Evolutionary conservation across 2,329 filamentous ascomycete genomes (phyloP).

Genomic region (Xylariaceae sp.): DNA sequence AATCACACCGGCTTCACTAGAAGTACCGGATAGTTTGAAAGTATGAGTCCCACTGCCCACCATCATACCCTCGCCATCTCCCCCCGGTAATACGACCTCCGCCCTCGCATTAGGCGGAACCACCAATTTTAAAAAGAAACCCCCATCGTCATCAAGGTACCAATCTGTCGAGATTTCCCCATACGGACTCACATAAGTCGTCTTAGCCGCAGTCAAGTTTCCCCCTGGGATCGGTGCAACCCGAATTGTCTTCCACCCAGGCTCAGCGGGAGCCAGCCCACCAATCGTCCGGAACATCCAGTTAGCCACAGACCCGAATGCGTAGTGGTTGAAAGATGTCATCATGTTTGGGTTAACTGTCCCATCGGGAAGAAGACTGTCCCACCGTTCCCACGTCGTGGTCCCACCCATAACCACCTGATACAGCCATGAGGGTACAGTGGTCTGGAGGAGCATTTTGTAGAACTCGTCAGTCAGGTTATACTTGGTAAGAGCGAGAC

Average conservation of each 20-base stretch:
- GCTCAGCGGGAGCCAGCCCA: conserved; percentile 38
- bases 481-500: conserved; percentile 31
- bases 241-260: conserved; percentile 39
- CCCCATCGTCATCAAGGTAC: conserved; percentile 23
- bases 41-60: conserved; percentile 27
- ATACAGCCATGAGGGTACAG: conserved; percentile 46
- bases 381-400: conserved; percentile 51
- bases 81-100: conserved; percentile 22
- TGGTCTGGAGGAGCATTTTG: conserved; percentile 44
- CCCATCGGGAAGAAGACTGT: conserved; percentile 43
- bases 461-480: conserved; percentile 38
- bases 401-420: conserved; percentile 44
- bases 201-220: conserved; percentile 34
- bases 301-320: conserved; percentile 45
- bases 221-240: conserved; percentile 37
- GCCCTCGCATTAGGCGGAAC: conserved; percentile 29
- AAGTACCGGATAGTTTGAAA: conserved; percentile 17
- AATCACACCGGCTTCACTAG: not conserved
- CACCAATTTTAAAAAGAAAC: conserved; percentile 21
- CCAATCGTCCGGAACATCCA: conserved; percentile 45
- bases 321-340: conserved; percentile 50
- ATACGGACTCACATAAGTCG: conserved; percentile 34
- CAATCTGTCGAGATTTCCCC: conserved; percentile 32
- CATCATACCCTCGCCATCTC: conserved; percentile 1
- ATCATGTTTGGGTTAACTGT: conserved; percentile 43